These are phyloP conservation scores for Blastomyces silverae DNA, from an alignment of 2,329 filamentous ascomycete species.

Conservation along the genomic window DNA sequence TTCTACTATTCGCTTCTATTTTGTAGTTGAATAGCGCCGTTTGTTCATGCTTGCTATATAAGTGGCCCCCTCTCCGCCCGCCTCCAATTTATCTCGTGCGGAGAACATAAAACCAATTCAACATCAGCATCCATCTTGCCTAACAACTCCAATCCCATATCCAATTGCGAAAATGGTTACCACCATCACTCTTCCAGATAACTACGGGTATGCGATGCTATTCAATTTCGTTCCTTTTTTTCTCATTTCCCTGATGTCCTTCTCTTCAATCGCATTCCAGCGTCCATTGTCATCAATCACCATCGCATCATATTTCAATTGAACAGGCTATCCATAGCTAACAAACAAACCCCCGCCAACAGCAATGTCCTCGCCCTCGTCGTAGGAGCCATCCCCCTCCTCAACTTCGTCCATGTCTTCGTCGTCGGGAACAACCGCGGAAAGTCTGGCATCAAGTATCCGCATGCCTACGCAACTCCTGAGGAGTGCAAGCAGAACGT, in stretches of 20 bases:
- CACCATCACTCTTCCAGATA: conserved; percentile 41
- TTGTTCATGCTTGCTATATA: no score
- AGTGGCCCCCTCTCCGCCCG: no score
- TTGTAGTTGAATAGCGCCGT: no score
- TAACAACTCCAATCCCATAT: neutral
- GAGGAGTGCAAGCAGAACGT: conserved; percentile 48
- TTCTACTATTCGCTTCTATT: no score
- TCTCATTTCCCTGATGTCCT: no score
- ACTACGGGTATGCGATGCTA: conserved; percentile 42
- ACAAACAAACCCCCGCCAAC: conserved; percentile 10
- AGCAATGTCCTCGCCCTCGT: conserved; percentile 53
- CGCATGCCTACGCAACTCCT: conserved; percentile 52
- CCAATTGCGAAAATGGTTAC: conserved; percentile 31
- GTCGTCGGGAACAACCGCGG: conserved; percentile 46
- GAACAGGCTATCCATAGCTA: neutral
- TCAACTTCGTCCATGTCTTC: conserved; percentile 47
- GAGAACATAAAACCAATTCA: no score
- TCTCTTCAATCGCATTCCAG: neutral
- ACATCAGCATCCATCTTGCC: no score
- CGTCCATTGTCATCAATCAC: no score
- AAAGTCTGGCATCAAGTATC: conserved; percentile 50
- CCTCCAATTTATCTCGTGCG: no score
- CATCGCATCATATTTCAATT: neutral
- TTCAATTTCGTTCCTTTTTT: neutral
- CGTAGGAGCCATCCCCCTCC: conserved; percentile 49